Conservation (phyloP, 2,329 filamentous ascomycete genomes). For the Penicillium vulpinum region DNA sequence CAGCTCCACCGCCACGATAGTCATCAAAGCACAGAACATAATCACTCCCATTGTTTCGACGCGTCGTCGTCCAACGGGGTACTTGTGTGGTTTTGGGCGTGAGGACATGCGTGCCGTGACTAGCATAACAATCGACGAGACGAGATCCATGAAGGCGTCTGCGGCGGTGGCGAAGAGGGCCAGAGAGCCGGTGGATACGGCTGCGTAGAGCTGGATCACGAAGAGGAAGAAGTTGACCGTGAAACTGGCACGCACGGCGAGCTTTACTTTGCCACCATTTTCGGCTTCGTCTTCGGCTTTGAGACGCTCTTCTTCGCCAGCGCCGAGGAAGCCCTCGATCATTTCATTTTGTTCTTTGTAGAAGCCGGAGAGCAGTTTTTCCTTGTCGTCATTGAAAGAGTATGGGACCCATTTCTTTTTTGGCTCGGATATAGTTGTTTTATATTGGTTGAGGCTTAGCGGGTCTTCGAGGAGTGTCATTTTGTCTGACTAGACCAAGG, state of each 20-base stretch:
- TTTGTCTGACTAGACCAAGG: background rate
- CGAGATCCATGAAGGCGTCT: slow-evolving; percentile 15
- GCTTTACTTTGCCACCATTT: slow-evolving; percentile 12
- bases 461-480: slow-evolving; percentile 1
- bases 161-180: slow-evolving; percentile 11
- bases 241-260: slow-evolving; percentile 12
- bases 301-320: slow-evolving; percentile 9
- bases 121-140: slow-evolving; percentile 13
- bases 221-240: slow-evolving; percentile 14
- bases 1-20: slow-evolving; percentile 4
- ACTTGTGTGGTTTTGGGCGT: slow-evolving; percentile 14
- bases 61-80: slow-evolving; percentile 11
- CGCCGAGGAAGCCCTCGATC: slow-evolving; percentile 10
- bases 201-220: slow-evolving; percentile 13
- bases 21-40: slow-evolving; percentile 13
- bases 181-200: slow-evolving; percentile 5
- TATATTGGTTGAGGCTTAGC: slow-evolving; percentile 4
- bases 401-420: slow-evolving; percentile 1
- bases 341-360: slow-evolving; percentile 14
- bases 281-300: slow-evolving; percentile 9
- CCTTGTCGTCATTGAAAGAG: background rate
- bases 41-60: slow-evolving; percentile 13
- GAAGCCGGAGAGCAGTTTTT: slow-evolving; percentile 9
- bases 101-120: slow-evolving; percentile 11
- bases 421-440: slow-evolving; percentile 2